Evolutionary conservation across 2,329 filamentous ascomycete genomes (phyloP), one percentile per base, ranked within the genome.

Genomic region (Cercospora citrullina): DNA sequence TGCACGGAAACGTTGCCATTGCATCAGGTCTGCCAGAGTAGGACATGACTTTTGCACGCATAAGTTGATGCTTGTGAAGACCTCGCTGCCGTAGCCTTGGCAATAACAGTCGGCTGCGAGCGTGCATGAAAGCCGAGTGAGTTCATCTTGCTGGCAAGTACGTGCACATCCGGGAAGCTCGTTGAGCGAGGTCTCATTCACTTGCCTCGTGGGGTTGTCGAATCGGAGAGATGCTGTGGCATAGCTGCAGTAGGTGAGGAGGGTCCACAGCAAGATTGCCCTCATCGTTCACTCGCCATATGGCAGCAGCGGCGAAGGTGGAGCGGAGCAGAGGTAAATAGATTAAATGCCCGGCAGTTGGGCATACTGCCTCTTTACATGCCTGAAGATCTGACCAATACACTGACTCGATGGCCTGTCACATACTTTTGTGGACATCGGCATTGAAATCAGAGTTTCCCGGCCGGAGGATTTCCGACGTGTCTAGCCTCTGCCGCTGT

Each of bases 131-230:
- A 21, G 12, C 14, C 4, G 30, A 10, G 57, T 33, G 23, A 59
- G 57, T 14, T 21, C 57, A 59, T 59, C 28, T 59, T 59, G 57
- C 30, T 59, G 57, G 57, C 57, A 59, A 6, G 30, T 59, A 59
- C 57, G 57, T 33, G 57, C 57, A 33, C 57, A 59, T 7, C 21
- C 26, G 30, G 57, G 28, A 18, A 59, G 28, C n/a, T 39, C 57
- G 28, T 33, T 21, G 57, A 59, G 57, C 30, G 57, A 30, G 33
- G 57, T 59, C 28, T 36, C 16, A 9, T 59, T 59, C 28, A 59
- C 57, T 9, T 59, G 57, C 18, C 57, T 48, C 18, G 42, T 23
- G 42, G 42, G 42, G 14, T 48, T 48, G 42, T 48, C 42, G 42
- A 48, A 48, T 10, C 10, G 42, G n/a, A 48, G 42, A 48, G 42